phyloP scores from a whole-genome alignment of 257 asterid species.

The Parsonsia alboflavescens region DNA sequence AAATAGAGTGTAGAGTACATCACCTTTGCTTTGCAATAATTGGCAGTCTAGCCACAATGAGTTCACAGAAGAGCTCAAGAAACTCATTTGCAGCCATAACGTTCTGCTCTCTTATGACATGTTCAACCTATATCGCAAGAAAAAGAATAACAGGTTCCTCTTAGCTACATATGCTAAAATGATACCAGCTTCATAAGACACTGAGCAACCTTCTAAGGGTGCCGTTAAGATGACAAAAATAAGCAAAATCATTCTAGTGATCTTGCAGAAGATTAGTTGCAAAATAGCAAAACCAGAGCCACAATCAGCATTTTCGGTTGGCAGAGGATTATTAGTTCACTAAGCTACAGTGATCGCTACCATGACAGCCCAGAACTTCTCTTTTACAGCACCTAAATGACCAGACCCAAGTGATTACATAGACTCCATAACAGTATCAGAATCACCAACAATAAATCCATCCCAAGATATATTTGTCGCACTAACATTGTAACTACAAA shows the following conservation, averaged over 20 bases:
- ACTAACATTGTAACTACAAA: not conserved
- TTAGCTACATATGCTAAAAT: not conserved
- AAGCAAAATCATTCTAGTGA: not conserved
- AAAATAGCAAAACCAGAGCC: not conserved
- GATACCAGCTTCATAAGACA: not conserved
- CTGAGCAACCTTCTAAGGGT: not conserved
- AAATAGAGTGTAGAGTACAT: not conserved
- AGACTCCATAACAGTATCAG: not conserved
- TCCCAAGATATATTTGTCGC: not conserved
- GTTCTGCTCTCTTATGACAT: conserved; percentile 90
- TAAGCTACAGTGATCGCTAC: not conserved
- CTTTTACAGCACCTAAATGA: not conserved
- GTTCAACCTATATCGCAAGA: conserved; percentile 60
- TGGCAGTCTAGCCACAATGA: conserved; percentile 72
- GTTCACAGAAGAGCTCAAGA: conserved; percentile 91
- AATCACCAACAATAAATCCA: not conserved
- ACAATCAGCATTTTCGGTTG: not conserved
- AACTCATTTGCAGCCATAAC: conserved; percentile 91
- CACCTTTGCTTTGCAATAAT: conserved; percentile 87
- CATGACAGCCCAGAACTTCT: not conserved
- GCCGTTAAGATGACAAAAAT: not conserved
- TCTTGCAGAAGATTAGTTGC: not conserved
- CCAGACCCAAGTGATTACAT: not conserved
- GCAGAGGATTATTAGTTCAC: not conserved
- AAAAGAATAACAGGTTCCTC: not conserved